Evolutionary conservation across 2,329 filamentous ascomycete genomes (phyloP), one percentile per base, ranked within the genome.

Genomic region (Endothia cerciana): DNA sequence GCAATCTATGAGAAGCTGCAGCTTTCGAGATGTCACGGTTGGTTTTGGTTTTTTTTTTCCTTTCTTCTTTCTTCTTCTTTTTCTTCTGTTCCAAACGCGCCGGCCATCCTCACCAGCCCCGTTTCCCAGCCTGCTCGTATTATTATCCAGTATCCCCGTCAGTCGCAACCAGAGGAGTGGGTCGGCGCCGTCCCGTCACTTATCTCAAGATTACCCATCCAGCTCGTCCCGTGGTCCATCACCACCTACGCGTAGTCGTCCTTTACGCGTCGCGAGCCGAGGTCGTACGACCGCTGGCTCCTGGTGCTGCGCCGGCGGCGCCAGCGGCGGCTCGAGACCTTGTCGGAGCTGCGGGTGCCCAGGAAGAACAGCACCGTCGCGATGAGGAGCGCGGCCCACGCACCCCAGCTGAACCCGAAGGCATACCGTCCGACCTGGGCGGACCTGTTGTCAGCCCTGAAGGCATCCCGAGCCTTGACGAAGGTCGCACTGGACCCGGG

Each of bases 361-460:
- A 88, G 63, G 76, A 85, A 90, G 80, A 93, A 92, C 65, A 93
- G 79, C 38, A 92, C 70, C 4, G 85, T 86, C 19, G 90, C 85
- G 70, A 94, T 76, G 70, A 92, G 79, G 72, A 92, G 85, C 63
- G 85, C 84, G 11, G 85, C 86, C 77, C 88, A 87, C 1, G 90
- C 85, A 19, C 84, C 88, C 92, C 92, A 95, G 69, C 87, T 88
- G 79, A 93, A 94, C 55, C 86, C 92, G 73, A 92, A 92, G 25
- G 88, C 89, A 73, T 89, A 91, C 40, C 73, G 74, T 62, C 92
- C 92, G 45, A 95, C 75, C 13, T 75, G 76, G 38, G 92, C 90
- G 22, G 76, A 73, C 63, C 87, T 85, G 67, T 83, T 84, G 64
- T 78, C 82, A 43, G 73, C 73, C 43, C 77, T 78, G 82, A 94